These are phyloP conservation scores for Bothriochloa decipiens DNA, from an alignment of 176 grass and related monocot genomes.

Conservation along the genomic window DNA sequence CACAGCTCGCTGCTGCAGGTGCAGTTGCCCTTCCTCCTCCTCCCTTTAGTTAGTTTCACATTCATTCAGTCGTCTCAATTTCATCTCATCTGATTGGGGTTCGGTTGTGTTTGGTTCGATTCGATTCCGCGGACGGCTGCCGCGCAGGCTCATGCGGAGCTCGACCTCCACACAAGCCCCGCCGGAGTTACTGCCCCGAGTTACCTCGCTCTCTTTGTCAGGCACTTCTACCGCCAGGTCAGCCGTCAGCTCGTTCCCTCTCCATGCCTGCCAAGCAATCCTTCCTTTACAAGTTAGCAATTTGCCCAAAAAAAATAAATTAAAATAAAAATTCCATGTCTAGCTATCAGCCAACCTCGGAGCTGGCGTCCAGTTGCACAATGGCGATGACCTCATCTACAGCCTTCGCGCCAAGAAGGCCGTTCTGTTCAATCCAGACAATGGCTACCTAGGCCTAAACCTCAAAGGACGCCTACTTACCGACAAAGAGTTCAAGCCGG, in stretches of 20 bases:
- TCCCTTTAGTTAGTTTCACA: not conserved
- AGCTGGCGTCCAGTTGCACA: slow-evolving; percentile 59
- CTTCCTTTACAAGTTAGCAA: not conserved
- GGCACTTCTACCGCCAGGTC: slow-evolving; percentile 67
- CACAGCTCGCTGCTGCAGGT: slow-evolving; percentile 76
- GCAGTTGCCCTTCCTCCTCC: not conserved
- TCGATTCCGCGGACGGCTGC: not conserved
- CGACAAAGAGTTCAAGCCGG: slow-evolving; percentile 65
- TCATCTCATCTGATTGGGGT: not conserved
- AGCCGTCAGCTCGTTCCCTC: not conserved
- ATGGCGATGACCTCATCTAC: slow-evolving; percentile 55
- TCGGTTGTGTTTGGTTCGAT: no score
- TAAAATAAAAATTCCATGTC: not conserved
- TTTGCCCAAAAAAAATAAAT: not conserved
- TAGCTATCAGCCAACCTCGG: slow-evolving; percentile 76
- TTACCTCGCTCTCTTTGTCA: slow-evolving; percentile 64
- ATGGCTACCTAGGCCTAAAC: slow-evolving; percentile 58
- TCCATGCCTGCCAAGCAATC: not conserved
- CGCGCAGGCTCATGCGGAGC: slow-evolving; percentile 76
- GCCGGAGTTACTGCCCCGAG: slow-evolving; percentile 36
- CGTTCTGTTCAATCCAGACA: slow-evolving; percentile 47
- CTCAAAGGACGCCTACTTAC: slow-evolving; percentile 58
- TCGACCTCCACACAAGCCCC: slow-evolving; percentile 62
- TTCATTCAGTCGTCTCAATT: not conserved
- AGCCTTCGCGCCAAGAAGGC: slow-evolving; percentile 64